Conservation (phyloP, 1,284 basidiomycete genomes). For the Boletus sp. region DNA sequence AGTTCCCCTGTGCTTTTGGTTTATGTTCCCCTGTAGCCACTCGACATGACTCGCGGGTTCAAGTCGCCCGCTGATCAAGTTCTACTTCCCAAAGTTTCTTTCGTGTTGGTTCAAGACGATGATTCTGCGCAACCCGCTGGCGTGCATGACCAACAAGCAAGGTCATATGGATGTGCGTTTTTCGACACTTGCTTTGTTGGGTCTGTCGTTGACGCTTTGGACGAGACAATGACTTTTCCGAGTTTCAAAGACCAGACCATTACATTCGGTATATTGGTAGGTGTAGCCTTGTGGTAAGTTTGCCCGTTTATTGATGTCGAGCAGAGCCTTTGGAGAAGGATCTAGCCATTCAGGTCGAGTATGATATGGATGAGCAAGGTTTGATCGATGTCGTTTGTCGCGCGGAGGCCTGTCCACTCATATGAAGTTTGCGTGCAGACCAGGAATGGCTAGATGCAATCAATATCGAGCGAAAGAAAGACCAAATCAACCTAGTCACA, state of each 20-base stretch:
- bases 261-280: constrained; percentile 90
- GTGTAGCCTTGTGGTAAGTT: constrained; percentile 14
- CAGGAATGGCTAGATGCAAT: constrained; percentile 92
- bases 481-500: constrained; percentile 70
- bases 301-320: constrained; percentile 7
- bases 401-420: neutral
- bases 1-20: constrained; percentile 21
- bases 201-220: constrained; percentile 8
- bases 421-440: constrained; percentile 50
- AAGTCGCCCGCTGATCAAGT: constrained; percentile 37
- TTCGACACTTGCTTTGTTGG: neutral
- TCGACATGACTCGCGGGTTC: constrained; percentile 37
- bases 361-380: constrained; percentile 99
- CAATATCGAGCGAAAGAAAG: constrained; percentile 81
- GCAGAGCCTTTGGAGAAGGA: constrained; percentile 93
- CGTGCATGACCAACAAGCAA: constrained; percentile 51
- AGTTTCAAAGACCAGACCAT: constrained; percentile 76
- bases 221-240: constrained; percentile 76
- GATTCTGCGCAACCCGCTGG: constrained; percentile 53
- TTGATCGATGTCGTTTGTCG: constrained; percentile 10
- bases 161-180: constrained; percentile 60
- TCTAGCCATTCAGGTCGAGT: constrained; percentile 91
- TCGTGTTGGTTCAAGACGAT: constrained; percentile 59
- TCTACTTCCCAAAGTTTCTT: constrained; percentile 59
- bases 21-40: neutral